These are phyloP conservation scores for Plenodomus lindquistii DNA, from an alignment of 2,329 filamentous ascomycete species.

Conservation along the genomic window DNA sequence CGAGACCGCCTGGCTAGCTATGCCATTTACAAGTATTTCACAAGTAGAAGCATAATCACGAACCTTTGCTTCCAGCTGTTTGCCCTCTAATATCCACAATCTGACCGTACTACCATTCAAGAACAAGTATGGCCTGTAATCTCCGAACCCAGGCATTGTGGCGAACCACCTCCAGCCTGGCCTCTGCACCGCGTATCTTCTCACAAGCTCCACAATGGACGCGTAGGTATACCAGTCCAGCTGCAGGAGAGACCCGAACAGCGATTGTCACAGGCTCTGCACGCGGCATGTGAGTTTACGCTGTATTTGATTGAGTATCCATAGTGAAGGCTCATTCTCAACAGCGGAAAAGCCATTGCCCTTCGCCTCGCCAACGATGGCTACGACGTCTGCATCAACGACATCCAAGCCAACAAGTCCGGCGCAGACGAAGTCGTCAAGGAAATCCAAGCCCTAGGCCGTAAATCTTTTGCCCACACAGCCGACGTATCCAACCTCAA, in stretches of 20 bases:
- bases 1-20: slow-evolving; percentile 1
- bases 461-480: slow-evolving; percentile 58
- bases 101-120: neutral
- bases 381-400: slow-evolving; percentile 69
- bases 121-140: slow-evolving; percentile 24
- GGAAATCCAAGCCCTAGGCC: slow-evolving; percentile 57
- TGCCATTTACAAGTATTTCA: neutral
- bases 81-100: neutral
- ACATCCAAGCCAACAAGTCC: slow-evolving; percentile 58
- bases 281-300: slow-evolving; percentile 44
- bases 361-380: slow-evolving; percentile 66
- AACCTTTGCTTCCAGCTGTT: too few relatives aligned
- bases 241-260: slow-evolving; percentile 25
- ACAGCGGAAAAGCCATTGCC: slow-evolving; percentile 65
- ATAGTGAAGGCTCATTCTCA: slow-evolving; percentile 4
- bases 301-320: neutral
- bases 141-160: slow-evolving; percentile 23
- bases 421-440: slow-evolving; percentile 58
- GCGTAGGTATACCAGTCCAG: slow-evolving; percentile 30
- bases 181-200: slow-evolving; percentile 12
- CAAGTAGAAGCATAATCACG: neutral
- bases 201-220: slow-evolving; percentile 20
- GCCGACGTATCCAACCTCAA: slow-evolving; percentile 64
- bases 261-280: slow-evolving; percentile 46
- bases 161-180: slow-evolving; percentile 3